Evolutionary conservation across 805 yeast species (phyloP).

Genomic region (Yarrowia sp.): DNA sequence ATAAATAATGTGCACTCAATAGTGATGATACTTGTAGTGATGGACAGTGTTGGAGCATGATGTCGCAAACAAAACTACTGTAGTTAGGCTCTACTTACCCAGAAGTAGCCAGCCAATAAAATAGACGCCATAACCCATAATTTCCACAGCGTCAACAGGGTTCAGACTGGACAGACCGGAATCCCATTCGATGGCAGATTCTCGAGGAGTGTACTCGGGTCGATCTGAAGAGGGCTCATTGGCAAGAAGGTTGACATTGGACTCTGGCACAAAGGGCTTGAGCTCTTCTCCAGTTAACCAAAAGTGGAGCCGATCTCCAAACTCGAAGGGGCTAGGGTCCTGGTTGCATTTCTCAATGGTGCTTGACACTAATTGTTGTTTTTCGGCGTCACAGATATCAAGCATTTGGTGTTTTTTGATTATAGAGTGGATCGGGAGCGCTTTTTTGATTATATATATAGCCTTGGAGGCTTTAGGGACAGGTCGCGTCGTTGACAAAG

Average conservation of each 20-base stretch:
- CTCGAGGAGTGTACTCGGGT: not conserved
- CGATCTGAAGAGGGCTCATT: slow-evolving; percentile 13
- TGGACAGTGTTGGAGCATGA: no score
- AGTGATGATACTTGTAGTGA: no score
- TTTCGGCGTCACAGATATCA: slow-evolving; percentile 16
- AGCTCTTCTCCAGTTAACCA: slow-evolving; percentile 19
- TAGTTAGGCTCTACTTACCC: not conserved
- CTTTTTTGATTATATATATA: not conserved
- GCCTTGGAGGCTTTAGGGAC: not conserved
- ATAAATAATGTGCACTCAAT: not conserved
- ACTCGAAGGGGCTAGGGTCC: not conserved
- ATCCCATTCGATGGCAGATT: slow-evolving; percentile 13
- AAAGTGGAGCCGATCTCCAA: slow-evolving; percentile 3
- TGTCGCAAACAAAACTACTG: not conserved
- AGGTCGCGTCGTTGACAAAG: not conserved
- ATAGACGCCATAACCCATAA: slow-evolving; percentile 1
- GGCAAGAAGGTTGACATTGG: not conserved
- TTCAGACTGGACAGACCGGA: slow-evolving; percentile 10
- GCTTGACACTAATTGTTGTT: slow-evolving; percentile 4
- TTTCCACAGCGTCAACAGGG: slow-evolving; percentile 18
- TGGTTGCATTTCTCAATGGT: slow-evolving; percentile 1
- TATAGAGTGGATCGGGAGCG: not conserved
- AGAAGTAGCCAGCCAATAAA: not conserved
- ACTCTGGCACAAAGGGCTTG: slow-evolving; percentile 18
- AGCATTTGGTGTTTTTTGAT: slow-evolving; percentile 8